A percentile compares a stretch with the other conserved stretches of the same genome.
Conservation (phyloP, 129 eudicot genomes). For the Escallonia rubra region DNA sequence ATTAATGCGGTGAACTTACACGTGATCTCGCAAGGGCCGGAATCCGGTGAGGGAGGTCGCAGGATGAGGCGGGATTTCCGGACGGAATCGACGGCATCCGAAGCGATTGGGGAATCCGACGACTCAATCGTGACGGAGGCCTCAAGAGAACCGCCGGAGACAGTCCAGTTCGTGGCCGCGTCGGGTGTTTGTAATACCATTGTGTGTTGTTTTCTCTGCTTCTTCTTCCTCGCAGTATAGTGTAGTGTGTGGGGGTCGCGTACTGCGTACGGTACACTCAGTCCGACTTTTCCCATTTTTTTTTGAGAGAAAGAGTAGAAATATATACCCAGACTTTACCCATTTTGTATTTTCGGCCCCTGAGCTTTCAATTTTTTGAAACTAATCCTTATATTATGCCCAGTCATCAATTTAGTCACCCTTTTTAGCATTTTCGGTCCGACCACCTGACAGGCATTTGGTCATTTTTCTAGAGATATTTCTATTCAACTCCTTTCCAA, state of each 20-base stretch:
- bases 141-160: constrained; percentile 42
- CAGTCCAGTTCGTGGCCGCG: constrained; percentile 36
- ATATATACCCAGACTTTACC: too few species aligned
- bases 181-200: background rate
- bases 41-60: constrained; percentile 35
- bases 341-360: too few species aligned
- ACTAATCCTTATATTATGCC: too few species aligned
- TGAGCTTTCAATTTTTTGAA: too few species aligned
- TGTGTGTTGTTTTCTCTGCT: background rate
- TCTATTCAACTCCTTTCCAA: too few species aligned
- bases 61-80: constrained; percentile 47
- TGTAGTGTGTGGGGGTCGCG: background rate
- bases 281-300: too few species aligned
- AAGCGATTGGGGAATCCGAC: constrained; percentile 35
- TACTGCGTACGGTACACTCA: background rate
- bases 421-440: too few species aligned
- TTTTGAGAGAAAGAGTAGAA: too few species aligned
- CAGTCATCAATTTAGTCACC: too few species aligned
- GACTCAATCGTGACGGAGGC: constrained; percentile 47
- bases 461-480: too few species aligned
- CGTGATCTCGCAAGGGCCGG: constrained; percentile 61
- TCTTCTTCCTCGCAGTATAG: background rate
- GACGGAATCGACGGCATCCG: constrained; percentile 19
- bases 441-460: too few species aligned
- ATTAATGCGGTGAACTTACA: constrained; percentile 23